These are phyloP conservation scores for Platismatia glauca DNA, from an alignment of 495 filamentous ascomycete species.

Conservation along the genomic window DNA sequence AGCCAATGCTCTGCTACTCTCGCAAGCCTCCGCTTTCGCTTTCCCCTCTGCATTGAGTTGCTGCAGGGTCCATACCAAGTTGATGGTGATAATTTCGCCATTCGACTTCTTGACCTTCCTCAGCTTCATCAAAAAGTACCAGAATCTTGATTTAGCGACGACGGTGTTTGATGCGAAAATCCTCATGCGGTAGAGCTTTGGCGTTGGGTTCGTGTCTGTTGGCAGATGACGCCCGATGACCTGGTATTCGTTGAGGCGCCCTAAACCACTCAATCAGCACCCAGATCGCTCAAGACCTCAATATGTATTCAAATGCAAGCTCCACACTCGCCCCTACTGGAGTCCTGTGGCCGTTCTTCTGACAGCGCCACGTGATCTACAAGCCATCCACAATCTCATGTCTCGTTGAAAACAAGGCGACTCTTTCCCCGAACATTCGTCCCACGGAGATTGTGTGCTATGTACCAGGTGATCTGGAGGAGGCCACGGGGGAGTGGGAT, in stretches of 20 bases:
- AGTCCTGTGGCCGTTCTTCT: neutral
- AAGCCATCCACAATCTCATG: neutral
- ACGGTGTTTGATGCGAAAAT: slow-evolving; percentile 97
- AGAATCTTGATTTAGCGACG: slow-evolving; percentile 98
- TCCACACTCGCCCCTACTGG: neutral
- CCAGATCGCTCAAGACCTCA: neutral
- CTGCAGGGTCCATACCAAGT: slow-evolving; percentile 60
- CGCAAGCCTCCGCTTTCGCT: neutral
- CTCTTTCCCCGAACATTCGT: neutral
- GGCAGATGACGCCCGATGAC: slow-evolving; percentile 99
- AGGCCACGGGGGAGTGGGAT: neutral
- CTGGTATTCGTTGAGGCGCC: slow-evolving; percentile 99
- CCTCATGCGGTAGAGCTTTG: slow-evolving; percentile 99
- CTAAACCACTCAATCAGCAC: slow-evolving; percentile 40
- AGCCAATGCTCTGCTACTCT: neutral
- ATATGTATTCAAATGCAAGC: neutral
- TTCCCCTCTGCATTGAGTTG: neutral
- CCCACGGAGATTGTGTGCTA: neutral
- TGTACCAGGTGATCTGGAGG: neutral
- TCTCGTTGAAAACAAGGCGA: neutral
- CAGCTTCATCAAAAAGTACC: slow-evolving; percentile 99
- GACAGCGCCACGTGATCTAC: neutral
- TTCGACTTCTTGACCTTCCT: slow-evolving; percentile 99
- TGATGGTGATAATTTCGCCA: slow-evolving; percentile 95
- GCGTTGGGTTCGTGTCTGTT: slow-evolving; percentile 85